Evolutionary conservation across 78 protist genomes (phyloP).

Genomic region (Parvularia atlantis): DNA sequence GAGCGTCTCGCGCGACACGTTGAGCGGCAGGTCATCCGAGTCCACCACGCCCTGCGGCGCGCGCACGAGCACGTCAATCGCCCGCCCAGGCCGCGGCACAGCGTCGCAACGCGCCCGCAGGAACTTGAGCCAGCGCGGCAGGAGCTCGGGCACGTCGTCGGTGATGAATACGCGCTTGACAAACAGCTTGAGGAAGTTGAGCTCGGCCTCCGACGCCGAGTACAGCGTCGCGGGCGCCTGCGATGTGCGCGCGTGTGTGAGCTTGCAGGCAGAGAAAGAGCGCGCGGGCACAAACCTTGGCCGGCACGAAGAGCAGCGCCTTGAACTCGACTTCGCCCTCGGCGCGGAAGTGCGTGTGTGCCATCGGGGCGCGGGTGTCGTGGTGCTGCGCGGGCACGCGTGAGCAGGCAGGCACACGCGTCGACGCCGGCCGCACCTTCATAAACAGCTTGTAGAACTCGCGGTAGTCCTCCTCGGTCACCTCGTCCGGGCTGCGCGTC

Average conservation of each 20-base stretch:
- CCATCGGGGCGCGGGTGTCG: slow-evolving; percentile 44
- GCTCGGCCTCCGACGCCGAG: slow-evolving; percentile 36
- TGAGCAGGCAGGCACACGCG: slow-evolving; percentile 2
- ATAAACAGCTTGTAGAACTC: slow-evolving; percentile 86
- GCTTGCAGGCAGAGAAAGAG: no score
- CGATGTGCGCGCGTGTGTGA: no score
- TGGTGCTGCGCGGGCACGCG: not conserved
- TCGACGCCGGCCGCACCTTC: slow-evolving; percentile 63
- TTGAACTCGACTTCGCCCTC: slow-evolving; percentile 86
- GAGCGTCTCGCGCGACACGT: slow-evolving; percentile 95
- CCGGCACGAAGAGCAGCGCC: slow-evolving; percentile 89
- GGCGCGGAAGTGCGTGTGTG: slow-evolving; percentile 79
- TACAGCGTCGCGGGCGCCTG: slow-evolving; percentile 56
- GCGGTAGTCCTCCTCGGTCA: slow-evolving; percentile 86
- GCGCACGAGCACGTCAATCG: no score
- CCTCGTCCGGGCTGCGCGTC: slow-evolving; percentile 80
- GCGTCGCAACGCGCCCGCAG: no score
- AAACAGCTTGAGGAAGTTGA: slow-evolving; percentile 74
- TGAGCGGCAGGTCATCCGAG: slow-evolving; percentile 95
- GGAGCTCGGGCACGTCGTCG: slow-evolving; percentile 82
- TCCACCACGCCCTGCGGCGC: slow-evolving; percentile 99
- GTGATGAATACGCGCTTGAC: slow-evolving; percentile 95
- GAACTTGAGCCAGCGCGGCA: slow-evolving; percentile 93
- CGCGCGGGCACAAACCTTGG: no score
- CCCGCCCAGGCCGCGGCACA: no score